Percentiles rank a stretch among this genome's conserved stretches.
Evolutionary conservation across 2,329 filamentous ascomycete genomes (phyloP).

Genomic region (Fusarium stilboides): DNA sequence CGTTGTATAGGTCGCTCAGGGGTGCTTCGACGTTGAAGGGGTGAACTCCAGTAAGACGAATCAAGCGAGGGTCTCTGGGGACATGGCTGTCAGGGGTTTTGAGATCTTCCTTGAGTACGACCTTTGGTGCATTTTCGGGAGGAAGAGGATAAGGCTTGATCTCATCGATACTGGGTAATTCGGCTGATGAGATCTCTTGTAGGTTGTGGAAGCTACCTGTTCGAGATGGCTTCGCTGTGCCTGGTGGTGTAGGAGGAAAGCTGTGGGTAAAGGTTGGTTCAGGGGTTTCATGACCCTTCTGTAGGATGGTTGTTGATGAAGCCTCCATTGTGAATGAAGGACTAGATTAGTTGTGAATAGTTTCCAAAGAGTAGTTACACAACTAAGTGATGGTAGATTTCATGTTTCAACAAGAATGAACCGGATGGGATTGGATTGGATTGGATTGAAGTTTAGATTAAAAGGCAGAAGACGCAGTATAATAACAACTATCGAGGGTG

Average conservation of each 20-base stretch:
- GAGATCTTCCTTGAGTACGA: constrained; percentile 80
- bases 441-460: constrained; percentile 1
- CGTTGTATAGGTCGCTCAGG: constrained; percentile 81
- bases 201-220: constrained; percentile 53
- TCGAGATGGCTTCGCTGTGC: constrained; percentile 57
- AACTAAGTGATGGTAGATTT: background rate
- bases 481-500: constrained; percentile 30
- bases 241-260: constrained; percentile 59
- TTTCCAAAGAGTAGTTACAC: constrained; percentile 13
- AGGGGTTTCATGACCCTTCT: constrained; percentile 26
- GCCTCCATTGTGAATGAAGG: constrained; percentile 37
- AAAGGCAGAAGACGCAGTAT: constrained; percentile 21
- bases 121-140: constrained; percentile 72
- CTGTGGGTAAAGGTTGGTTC: constrained; percentile 24
- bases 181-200: constrained; percentile 38
- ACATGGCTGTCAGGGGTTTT: constrained; percentile 90
- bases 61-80: constrained; percentile 82
- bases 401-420: constrained; percentile 5
- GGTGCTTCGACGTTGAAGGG: constrained; percentile 94
- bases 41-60: constrained; percentile 88
- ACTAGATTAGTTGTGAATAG: constrained; percentile 5
- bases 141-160: constrained; percentile 73
- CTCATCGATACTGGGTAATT: constrained; percentile 15
- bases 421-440: background rate
- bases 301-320: constrained; percentile 33